Evolutionary conservation across 768 basidiomycete genomes (phyloP), one percentile per base, ranked within the genome.

Genomic region (Plicaturopsis crispa): DNA sequence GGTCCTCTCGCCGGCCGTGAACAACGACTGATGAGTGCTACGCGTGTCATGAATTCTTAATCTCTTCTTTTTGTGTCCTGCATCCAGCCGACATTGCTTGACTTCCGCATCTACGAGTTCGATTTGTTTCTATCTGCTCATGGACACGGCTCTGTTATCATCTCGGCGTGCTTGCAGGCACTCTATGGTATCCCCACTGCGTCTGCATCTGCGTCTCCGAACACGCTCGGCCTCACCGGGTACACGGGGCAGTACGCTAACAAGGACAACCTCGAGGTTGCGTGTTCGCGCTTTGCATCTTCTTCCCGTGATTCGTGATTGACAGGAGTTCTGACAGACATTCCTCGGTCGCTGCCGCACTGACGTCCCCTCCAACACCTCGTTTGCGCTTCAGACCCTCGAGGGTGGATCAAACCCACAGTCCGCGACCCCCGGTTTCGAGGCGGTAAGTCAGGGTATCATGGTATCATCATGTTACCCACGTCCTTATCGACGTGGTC

Each of bases 221-320:
- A 66, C 40, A 30, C 45, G 10, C 40, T 66, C n/a, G 64, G 55
- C 1, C 41, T 66, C 11, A 52, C 51, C 3, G 52, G 42, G 13
- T 67, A 57, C 42, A 36, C 53, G 26, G 14, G 14, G 10, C 26
- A 28, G 26, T 28, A 8, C 26, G 26, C 26, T 14, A 8, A 28
- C 10, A 8, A 28, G 26, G 26, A 8, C 26, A 14, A 28, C 14
- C 26, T 28, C 26, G 14, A 8, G 10, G 26, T 28, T 8, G 14
- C 10, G 14, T 14, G 14, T 28, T 28, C n/a, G n/a, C n/a, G 14
- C 26, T 8, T 28, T 14, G 26, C 14, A 28, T 28, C 14, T 28
- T 8, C 26, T 8, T 8, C 14, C 10, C 8, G 8, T 28, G 8
- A 28, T 28, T 28, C 26, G n/a, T 28, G 26, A 28, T 28, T 28